Evolutionary conservation across 176 grass and related monocot species (phyloP).

Genomic region (Sorghum bicolor): Sorghum_bicolor_NCBIv3 NC_012870.2:13319001-13319500

Average conservation of each 20-base stretch:
- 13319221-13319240: conserved; percentile 42
- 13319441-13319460: conserved; percentile 65
- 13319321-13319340: not conserved
- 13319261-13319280: conserved; percentile 40
- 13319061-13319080: conserved; percentile 1
- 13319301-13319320: not conserved
- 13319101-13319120: conserved; percentile 7
- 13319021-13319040: not conserved
- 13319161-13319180: conserved; percentile 25
- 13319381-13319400: conserved; percentile 84
- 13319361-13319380: conserved; percentile 67
- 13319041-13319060: not conserved
- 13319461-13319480: conserved; percentile 43
- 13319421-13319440: conserved; percentile 87
- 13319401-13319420: conserved; percentile 61
- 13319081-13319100: conserved; percentile 42
- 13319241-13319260: conserved; percentile 26
- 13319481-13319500: not conserved
- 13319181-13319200: conserved; percentile 23
- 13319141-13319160: conserved; percentile 22
- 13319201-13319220: conserved; percentile 15
- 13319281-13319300: not conserved
- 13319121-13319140: conserved; percentile 3
- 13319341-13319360: conserved; percentile 33
- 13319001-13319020: conserved; percentile 22